A percentile compares a stretch with the other conserved stretches of the same genome.
Conservation (phyloP, 1,284 basidiomycete species). For the Ceratobasidium sp. region DNA sequence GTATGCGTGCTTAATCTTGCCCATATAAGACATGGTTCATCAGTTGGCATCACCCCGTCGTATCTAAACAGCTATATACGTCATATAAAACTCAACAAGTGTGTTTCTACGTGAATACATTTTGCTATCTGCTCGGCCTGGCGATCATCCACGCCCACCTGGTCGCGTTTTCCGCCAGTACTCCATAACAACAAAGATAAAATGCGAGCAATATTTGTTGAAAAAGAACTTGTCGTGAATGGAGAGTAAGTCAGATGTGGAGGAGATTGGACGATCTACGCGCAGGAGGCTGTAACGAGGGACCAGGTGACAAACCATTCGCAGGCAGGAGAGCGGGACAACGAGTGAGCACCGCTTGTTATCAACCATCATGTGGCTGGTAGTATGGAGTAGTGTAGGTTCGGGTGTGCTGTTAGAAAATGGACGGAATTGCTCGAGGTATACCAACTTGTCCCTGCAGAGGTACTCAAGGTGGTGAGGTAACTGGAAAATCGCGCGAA, state of each 20-base stretch:
- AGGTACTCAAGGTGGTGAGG: not conserved
- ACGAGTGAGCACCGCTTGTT: not conserved
- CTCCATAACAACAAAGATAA: not conserved
- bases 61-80: no score
- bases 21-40: no score
- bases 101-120: no score
- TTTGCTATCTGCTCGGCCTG: no score
- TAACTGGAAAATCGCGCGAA: slow-evolving; percentile 16
- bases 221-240: not conserved
- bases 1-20: no score
- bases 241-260: not conserved
- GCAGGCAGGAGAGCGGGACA: not conserved
- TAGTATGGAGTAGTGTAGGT: not conserved
- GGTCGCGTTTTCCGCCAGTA: not conserved
- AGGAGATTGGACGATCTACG: not conserved
- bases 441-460: slow-evolving; percentile 2
- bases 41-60: no score
- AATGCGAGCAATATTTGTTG: slow-evolving; percentile 20
- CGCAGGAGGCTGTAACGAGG: not conserved
- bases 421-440: slow-evolving; percentile 8
- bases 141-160: no score
- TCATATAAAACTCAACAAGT: no score
- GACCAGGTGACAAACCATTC: slow-evolving; percentile 22
- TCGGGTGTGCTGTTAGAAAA: not conserved
- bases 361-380: not conserved